phyloP scores from a whole-genome alignment of 2,329 filamentous ascomycete species.

The Colletotrichum graminicola region DNA sequence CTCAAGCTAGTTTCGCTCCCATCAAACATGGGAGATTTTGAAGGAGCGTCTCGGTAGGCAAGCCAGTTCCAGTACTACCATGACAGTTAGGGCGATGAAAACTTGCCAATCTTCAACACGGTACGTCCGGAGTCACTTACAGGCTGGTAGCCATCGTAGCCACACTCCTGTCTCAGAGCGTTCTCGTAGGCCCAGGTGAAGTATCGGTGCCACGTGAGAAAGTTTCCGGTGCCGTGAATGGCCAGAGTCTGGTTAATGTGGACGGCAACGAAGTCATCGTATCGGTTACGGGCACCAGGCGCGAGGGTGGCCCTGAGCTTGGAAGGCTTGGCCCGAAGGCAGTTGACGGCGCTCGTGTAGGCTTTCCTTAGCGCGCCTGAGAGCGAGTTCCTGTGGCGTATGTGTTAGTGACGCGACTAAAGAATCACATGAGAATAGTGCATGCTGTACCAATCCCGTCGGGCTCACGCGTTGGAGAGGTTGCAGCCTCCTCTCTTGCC shows the following conservation, averaged over 20 bases:
- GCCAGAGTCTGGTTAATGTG: constrained; percentile 33
- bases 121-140: constrained; percentile 1
- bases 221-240: constrained; percentile 39
- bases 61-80: constrained; percentile 54
- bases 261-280: constrained; percentile 42
- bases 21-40: constrained; percentile 54
- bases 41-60: constrained; percentile 41
- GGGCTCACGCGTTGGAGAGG: constrained; percentile 15
- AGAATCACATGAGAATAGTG: too few species aligned
- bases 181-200: constrained; percentile 37
- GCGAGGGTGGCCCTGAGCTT: constrained; percentile 25
- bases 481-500: constrained; percentile 20
- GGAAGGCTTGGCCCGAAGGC: constrained; percentile 26
- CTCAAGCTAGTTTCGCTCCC: constrained; percentile 54
- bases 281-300: constrained; percentile 40
- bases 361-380: constrained; percentile 42
- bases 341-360: constrained; percentile 41
- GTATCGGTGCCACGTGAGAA: constrained; percentile 42
- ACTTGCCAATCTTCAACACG: background rate
- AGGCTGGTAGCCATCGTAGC: constrained; percentile 41
- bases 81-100: background rate
- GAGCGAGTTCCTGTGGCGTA: constrained; percentile 43
- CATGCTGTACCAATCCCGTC: constrained; percentile 15
- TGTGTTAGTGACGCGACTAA: background rate
- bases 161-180: constrained; percentile 39